phyloP scores from a whole-genome alignment of 2,329 filamentous ascomycete genomes.

The Alternaria rosae region DNA sequence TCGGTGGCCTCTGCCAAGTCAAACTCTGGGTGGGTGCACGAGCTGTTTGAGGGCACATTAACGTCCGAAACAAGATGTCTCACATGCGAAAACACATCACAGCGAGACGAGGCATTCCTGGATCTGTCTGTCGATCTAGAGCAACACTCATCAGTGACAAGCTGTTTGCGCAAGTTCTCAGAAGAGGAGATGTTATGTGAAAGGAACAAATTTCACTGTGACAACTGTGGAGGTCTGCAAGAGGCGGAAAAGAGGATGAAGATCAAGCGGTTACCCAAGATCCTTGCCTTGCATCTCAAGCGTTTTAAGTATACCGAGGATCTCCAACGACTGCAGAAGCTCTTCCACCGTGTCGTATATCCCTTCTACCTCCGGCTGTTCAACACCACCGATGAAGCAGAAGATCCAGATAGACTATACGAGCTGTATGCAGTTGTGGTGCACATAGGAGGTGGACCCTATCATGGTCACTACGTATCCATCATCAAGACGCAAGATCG shows the following conservation, averaged over 20 bases:
- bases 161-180: conserved; percentile 93
- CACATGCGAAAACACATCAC: conserved; percentile 94
- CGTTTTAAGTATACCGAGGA: conserved; percentile 99
- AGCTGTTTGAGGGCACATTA: conserved; percentile 92
- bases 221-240: conserved; percentile 93
- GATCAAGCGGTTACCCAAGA: conserved; percentile 91
- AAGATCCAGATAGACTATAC: conserved; percentile 91
- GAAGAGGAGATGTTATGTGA: conserved; percentile 98
- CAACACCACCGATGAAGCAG: conserved; percentile 95
- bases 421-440: conserved; percentile 97
- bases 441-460: conserved; percentile 94
- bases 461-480: conserved; percentile 96
- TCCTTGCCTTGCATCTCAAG: conserved; percentile 91
- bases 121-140: conserved; percentile 96
- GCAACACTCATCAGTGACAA: conserved; percentile 94
- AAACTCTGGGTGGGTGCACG: conserved; percentile 82
- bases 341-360: conserved; percentile 96
- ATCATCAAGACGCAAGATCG: conserved; percentile 97
- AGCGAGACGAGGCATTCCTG: conserved; percentile 93
- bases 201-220: conserved; percentile 98
- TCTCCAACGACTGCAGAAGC: conserved; percentile 88
- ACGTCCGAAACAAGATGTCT: conserved; percentile 97
- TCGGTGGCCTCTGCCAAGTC: conserved; percentile 27
- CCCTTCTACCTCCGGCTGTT: conserved; percentile 96
- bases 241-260: conserved; percentile 99